Conservation (phyloP, 75 land plant genomes). For the Selaginella moellendorffii region DNA sequence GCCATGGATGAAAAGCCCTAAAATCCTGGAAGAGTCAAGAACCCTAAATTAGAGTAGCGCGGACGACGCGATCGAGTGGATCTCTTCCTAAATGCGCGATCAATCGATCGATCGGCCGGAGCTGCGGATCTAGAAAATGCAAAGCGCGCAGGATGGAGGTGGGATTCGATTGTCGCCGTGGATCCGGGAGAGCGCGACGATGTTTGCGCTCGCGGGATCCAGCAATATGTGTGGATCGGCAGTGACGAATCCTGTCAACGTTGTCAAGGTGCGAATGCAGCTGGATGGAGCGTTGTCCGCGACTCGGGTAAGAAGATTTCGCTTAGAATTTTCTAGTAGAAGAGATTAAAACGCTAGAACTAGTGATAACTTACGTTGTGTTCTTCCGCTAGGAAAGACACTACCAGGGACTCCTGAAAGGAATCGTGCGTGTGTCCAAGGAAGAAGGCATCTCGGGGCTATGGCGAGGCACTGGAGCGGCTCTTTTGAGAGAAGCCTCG, state of each 20-base stretch:
- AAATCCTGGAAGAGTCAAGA: too few relatives aligned
- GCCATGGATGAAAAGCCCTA: constrained; percentile 10
- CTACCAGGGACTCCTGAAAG: constrained; percentile 24
- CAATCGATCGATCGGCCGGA: too few relatives aligned
- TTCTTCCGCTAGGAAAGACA: constrained; percentile 17
- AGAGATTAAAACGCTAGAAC: background rate
- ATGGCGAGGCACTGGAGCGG: constrained; percentile 41
- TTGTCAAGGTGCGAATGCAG: constrained; percentile 39
- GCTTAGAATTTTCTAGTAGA: background rate
- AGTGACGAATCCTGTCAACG: constrained; percentile 37
- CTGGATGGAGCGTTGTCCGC: constrained; percentile 35
- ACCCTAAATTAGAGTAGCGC: too few relatives aligned
- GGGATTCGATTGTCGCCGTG: too few relatives aligned
- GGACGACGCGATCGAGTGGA: too few relatives aligned
- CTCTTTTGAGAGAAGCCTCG: constrained; percentile 33
- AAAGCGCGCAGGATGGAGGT: too few relatives aligned
- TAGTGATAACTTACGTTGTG: background rate
- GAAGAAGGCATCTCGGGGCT: constrained; percentile 27
- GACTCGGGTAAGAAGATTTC: constrained; percentile 11
- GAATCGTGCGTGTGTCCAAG: constrained; percentile 21
- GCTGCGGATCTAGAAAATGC: too few relatives aligned
- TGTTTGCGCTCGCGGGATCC: constrained; percentile 24
- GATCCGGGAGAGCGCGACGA: background rate
- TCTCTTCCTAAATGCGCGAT: too few relatives aligned
- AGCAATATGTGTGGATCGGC: constrained; percentile 38